Base-by-base conservation (phyloP, 2,329 filamentous ascomycete genomes). In the Beauveria brongniartii region DNA sequence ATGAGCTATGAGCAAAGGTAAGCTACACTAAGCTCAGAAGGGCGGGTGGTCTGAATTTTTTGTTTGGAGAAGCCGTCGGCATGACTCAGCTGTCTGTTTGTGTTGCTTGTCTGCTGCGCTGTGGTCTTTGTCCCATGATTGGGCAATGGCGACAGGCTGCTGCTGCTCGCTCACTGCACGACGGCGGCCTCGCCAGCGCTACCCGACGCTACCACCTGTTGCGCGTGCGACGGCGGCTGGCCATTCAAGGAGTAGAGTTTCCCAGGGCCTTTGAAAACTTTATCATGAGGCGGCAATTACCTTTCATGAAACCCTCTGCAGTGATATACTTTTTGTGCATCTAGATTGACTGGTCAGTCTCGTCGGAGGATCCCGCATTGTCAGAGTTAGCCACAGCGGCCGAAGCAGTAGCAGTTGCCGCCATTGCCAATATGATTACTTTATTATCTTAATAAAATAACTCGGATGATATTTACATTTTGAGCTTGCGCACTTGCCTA, bases 371-470 rank as follows among this genome's bases (percentile, higher is more conserved):
- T 37, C 14, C 34, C 14, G 34, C 34, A 37, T 16, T 37, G 34
- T 37, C 34, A 37, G 34, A 16, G 34, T 37, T 37, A 37, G 34
- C 77, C 67, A 78, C 77, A 65, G 78, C 78, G 67, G 77, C 74
- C 67, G 77, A 74, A 70, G 77, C 74, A 67, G 80, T 75, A 68
- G 78, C 78, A 69, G 79, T 78, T 66, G 80, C 79, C 68, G 81
- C 80, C 82, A 85, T 85, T 57, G 41, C 58, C 54, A 57, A 66
- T 65, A 12, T 34, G 12, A 53, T 37, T 6, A 16, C 34, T 37
- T 37, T 14, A 6, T 37, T 16, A 37, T 37, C 5, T 16, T 6
- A 6, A 16, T 37, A 1, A 5, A 37, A 6, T 16, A 3, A 37
- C 14, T 37, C 12, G 3, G 14, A 16, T 16, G 12, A 37, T 37